phyloP scores from a whole-genome alignment of 495 filamentous ascomycete genomes.

The Penicillium longicatenatum region DNA sequence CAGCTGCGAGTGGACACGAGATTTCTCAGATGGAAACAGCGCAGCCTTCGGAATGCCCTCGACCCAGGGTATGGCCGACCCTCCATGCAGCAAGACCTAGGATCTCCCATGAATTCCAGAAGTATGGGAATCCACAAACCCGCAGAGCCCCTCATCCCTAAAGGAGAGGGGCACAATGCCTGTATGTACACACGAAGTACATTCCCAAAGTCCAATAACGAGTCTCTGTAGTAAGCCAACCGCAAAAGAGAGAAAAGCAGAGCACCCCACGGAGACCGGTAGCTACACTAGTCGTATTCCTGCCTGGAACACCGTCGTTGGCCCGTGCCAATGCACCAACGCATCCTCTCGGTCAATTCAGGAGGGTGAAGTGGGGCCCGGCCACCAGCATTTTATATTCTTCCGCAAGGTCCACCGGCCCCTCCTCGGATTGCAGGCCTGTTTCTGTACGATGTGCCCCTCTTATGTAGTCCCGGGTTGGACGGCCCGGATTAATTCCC shows the following conservation, averaged over 20 bases:
- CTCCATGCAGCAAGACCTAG: neutral
- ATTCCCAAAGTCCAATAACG: neutral
- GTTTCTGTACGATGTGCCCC: conserved; percentile 11
- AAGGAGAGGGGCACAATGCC: neutral
- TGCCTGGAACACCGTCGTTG: conserved; percentile 3
- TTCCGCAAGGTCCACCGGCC: conserved; percentile 29
- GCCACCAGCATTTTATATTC: conserved; percentile 19
- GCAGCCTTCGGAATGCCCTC: neutral
- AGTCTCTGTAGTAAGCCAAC: neutral
- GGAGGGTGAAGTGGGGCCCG: conserved; percentile 25
- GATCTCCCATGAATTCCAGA: neutral
- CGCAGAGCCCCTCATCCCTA: conserved; percentile 1
- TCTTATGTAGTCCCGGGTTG: neutral
- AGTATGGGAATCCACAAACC: neutral
- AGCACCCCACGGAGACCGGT: neutral
- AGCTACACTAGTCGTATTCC: neutral
- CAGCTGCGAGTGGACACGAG: neutral
- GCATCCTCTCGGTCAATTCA: conserved; percentile 32
- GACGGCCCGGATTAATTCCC: neutral
- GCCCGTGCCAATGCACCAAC: conserved; percentile 20
- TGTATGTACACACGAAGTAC: neutral
- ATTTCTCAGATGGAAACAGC: neutral
- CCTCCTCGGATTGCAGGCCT: conserved; percentile 8
- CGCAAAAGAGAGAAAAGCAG: neutral
- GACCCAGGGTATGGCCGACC: neutral